A percentile compares a stretch with the other conserved stretches of the same genome.
Conservation (phyloP, 441 rosid species). For the Oxalis stricta region DNA sequence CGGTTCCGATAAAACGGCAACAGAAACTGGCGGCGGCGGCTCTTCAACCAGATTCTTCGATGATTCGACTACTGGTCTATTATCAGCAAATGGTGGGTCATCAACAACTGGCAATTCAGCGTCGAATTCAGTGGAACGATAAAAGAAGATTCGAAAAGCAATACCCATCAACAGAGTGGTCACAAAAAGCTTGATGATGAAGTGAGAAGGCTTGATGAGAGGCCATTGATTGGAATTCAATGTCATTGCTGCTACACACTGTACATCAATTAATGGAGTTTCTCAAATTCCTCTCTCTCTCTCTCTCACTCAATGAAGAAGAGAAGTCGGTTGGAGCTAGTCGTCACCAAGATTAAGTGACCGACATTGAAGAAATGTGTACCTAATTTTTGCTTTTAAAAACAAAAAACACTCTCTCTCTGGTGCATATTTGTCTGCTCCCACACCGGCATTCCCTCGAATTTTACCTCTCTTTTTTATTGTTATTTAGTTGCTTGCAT, state of each 20-base stretch:
- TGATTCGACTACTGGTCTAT: conserved; percentile 2
- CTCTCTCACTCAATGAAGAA: no score
- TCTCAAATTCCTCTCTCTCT: not conserved
- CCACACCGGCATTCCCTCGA: no score
- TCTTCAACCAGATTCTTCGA: not conserved
- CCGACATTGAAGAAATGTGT: no score
- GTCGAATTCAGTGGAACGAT: conserved; percentile 27
- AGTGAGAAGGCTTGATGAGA: conserved; percentile 26
- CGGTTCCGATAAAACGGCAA: conserved; percentile 22
- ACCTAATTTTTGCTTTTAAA: no score
- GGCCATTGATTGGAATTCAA: conserved; percentile 25
- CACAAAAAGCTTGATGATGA: conserved; percentile 38
- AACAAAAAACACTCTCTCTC: no score
- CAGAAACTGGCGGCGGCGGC: conserved; percentile 11
- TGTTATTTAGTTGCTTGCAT: no score
- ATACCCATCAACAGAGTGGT: conserved; percentile 34
- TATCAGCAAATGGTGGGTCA: conserved; percentile 18
- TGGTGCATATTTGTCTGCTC: no score
- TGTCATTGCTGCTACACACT: conserved; percentile 28
- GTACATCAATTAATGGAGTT: no score
- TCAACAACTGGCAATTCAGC: conserved; percentile 17
- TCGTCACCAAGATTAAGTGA: no score
- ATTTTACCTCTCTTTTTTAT: no score
- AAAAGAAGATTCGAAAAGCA: conserved; percentile 40
- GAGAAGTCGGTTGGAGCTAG: no score